Evolutionary conservation across 2,329 filamentous ascomycete genomes (phyloP).

Genomic region (Chrysosporium queenslandicum): DNA sequence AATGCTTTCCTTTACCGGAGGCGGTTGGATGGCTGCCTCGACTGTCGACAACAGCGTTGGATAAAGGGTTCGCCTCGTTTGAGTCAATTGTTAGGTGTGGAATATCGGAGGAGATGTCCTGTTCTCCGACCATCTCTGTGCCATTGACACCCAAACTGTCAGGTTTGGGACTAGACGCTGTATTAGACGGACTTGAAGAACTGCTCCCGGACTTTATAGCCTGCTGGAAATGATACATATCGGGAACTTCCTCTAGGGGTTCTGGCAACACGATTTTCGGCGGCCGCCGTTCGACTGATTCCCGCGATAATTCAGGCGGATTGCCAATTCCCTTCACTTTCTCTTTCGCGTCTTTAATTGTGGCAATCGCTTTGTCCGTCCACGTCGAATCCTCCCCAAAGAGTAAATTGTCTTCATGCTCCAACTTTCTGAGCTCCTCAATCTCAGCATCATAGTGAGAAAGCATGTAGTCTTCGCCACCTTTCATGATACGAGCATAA

Average conservation of each 20-base stretch:
- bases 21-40: constrained; percentile 9
- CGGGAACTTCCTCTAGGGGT: constrained; percentile 38
- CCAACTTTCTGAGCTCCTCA: constrained; percentile 60
- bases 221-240: constrained; percentile 45
- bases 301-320: constrained; percentile 45
- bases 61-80: neutral
- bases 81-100: constrained; percentile 13
- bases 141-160: neutral
- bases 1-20: constrained; percentile 21
- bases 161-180: constrained; percentile 10
- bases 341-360: constrained; percentile 65
- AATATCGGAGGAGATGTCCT: constrained; percentile 12
- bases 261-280: constrained; percentile 32
- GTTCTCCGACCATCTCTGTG: constrained; percentile 2
- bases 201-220: constrained; percentile 38
- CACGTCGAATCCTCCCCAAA: constrained; percentile 91
- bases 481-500: constrained; percentile 92
- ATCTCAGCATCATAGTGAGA: constrained; percentile 74
- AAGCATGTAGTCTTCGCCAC: constrained; percentile 76
- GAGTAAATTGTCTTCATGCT: constrained; percentile 78
- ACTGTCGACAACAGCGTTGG: neutral
- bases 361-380: constrained; percentile 71
- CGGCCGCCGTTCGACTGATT: constrained; percentile 39
- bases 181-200: constrained; percentile 22
- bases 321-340: constrained; percentile 60